Conservation (phyloP, 768 basidiomycete genomes). For the Russula foetens region DNA sequence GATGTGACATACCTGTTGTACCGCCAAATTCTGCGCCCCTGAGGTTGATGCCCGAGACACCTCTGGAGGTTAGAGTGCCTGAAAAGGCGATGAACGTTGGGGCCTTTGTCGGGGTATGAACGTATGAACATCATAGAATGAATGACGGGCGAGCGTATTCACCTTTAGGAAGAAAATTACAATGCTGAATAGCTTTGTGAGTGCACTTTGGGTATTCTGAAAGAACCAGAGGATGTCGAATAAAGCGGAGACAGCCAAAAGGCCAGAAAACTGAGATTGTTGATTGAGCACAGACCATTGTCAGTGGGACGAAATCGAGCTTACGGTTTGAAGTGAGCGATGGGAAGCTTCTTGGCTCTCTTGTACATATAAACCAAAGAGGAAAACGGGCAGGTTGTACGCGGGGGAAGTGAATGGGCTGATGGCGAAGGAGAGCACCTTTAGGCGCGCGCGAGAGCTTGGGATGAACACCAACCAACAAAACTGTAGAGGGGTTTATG, state of each 20-base stretch:
- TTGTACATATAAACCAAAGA: constrained; percentile 69
- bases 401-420: constrained; percentile 48
- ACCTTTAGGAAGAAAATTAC: constrained; percentile 34
- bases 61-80: constrained; percentile 30
- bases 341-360: constrained; percentile 52
- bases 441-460: background rate
- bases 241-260: constrained; percentile 52
- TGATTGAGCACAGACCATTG: background rate
- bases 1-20: constrained; percentile 27
- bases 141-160: background rate
- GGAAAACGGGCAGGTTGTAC: constrained; percentile 78
- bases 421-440: constrained; percentile 57
- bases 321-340: constrained; percentile 57
- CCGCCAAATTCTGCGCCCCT: constrained; percentile 29
- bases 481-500: background rate
- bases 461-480: background rate
- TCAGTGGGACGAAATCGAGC: constrained; percentile 11
- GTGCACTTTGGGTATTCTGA: constrained; percentile 44
- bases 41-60: constrained; percentile 29
- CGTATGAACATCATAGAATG: background rate
- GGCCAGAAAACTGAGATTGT: constrained; percentile 47
- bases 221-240: constrained; percentile 70
- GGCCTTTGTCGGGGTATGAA: constrained; percentile 19
- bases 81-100: constrained; percentile 32
- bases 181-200: constrained; percentile 46